Conservation (phyloP, 495 filamentous ascomycete species). For the Trichoderma virens region DNA sequence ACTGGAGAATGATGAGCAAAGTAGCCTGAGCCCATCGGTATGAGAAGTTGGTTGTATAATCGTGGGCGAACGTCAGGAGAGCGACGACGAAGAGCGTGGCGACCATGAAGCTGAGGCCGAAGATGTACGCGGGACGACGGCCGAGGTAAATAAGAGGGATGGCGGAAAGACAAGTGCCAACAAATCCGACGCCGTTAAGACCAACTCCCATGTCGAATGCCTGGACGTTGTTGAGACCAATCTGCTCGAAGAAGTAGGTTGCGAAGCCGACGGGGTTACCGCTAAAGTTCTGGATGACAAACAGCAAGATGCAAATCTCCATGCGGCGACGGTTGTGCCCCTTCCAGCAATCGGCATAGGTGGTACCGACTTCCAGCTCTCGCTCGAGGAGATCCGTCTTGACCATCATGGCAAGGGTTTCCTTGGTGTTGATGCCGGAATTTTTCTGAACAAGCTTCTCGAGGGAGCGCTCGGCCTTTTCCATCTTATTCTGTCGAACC, state of each 20-base stretch:
- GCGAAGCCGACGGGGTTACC: constrained; percentile 56
- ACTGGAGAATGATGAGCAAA: constrained; percentile 37
- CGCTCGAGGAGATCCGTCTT: constrained; percentile 62
- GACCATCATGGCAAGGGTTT: constrained; percentile 65
- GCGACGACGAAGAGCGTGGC: constrained; percentile 33
- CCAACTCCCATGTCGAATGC: constrained; percentile 38
- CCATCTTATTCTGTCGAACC: constrained; percentile 42
- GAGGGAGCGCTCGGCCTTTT: constrained; percentile 33
- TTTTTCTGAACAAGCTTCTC: constrained; percentile 22
- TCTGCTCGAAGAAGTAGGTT: constrained; percentile 60
- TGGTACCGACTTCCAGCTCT: constrained; percentile 46
- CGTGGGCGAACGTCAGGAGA: constrained; percentile 19
- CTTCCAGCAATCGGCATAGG: constrained; percentile 59
- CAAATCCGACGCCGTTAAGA: constrained; percentile 36
- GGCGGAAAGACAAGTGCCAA: constrained; percentile 35
- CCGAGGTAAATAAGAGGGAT: constrained; percentile 20
- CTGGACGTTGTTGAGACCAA: constrained; percentile 44
- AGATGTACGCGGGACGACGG: constrained; percentile 8
- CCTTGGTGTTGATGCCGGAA: constrained; percentile 42
- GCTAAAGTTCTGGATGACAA: constrained; percentile 53
- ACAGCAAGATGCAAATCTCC: constrained; percentile 45
- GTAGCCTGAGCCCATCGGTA: constrained; percentile 14
- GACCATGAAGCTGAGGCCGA: constrained; percentile 16
- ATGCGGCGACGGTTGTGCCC: constrained; percentile 60
- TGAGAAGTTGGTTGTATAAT: constrained; percentile 40